Base-by-base conservation (phyloP, 1,284 basidiomycete genomes). In the Sporisorium iseilematis-ciliati region DNA sequence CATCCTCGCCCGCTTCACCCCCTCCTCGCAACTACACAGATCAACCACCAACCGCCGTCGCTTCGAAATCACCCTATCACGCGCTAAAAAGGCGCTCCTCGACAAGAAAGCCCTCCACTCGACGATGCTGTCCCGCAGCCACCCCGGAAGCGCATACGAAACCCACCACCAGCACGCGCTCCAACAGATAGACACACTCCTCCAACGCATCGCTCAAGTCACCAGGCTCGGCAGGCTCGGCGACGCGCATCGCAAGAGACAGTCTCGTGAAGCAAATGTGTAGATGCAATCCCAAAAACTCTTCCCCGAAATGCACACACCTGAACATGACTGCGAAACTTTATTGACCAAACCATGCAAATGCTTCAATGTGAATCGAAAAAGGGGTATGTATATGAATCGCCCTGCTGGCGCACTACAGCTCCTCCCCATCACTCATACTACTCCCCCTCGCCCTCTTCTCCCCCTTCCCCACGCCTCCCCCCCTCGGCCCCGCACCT, bases 341-440 rank as follows among this genome's bases (percentile, higher is more conserved):
- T 5, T 29, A 29, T 29, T 29, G 29, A 29, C 29, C 29, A 43
- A 23, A n/a, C 42, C 42, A 21, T n/a, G 10, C 7, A 20, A 31
- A 31, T n/a, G n/a, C n/a, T n/a, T n/a, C 26, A 12, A 50, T 31
- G 29, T 29, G 29, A n/a, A n/a, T n/a, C 26, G 11, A 26, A 29
- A 18, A 29, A 26, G 3, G 29, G 7, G 48, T 18, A 31, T 49
- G 20, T 45, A 21, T 56, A 56, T 18, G 43, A n/a, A 18, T n/a
- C 8, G 5, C 3, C 35, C 31, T 4, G 35, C 31, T 20, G 25
- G 21, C 45, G 16, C 43, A 33, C 56, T 57, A 69, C 10, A 75
- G 38, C 61, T 75, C 64, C 11, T 72, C 73, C 29, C 56, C 66
- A 57, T 75, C 73, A 50, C 67, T 71, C 73, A 75, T 75, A 20